Conservation (phyloP, 1,284 basidiomycete genomes). For the Termitomyces sp. region DNA sequence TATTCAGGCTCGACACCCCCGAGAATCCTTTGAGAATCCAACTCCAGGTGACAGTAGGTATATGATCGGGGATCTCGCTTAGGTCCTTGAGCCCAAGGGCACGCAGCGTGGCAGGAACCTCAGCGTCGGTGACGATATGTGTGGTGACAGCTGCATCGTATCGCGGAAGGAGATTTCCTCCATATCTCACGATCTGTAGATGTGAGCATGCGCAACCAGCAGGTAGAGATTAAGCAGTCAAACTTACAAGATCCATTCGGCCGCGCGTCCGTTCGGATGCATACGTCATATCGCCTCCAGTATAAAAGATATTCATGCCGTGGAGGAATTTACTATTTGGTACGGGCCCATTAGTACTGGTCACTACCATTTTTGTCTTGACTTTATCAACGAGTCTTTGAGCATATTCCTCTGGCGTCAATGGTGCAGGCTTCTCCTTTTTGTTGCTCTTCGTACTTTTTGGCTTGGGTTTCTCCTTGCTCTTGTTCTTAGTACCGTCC, state of each 20-base stretch:
- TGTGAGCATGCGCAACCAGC: background rate
- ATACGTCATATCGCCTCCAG: constrained; percentile 50
- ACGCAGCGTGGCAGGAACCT: constrained; percentile 25
- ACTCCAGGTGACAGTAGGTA: constrained; percentile 58
- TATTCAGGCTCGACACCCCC: constrained; percentile 15
- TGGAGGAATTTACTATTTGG: constrained; percentile 34
- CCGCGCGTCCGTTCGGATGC: constrained; percentile 46
- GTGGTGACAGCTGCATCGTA: constrained; percentile 54
- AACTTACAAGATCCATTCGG: constrained; percentile 57
- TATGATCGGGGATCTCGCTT: constrained; percentile 52
- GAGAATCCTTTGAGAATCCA: constrained; percentile 45
- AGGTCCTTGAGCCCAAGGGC: constrained; percentile 44
- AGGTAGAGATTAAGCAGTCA: background rate
- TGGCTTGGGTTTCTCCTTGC: constrained; percentile 12
- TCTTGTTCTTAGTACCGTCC: constrained; percentile 9
- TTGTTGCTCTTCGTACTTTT: constrained; percentile 18
- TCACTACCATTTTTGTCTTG: constrained; percentile 17
- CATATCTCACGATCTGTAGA: constrained; percentile 51
- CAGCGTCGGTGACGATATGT: constrained; percentile 56
- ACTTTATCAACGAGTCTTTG: constrained; percentile 26
- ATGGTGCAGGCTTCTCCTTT: constrained; percentile 16
- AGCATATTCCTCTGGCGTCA: constrained; percentile 30
- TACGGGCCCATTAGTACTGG: constrained; percentile 15
- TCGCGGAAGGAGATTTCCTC: constrained; percentile 49
- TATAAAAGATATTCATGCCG: constrained; percentile 53